These are phyloP conservation scores for Elsinoe batatas DNA, from an alignment of 2,329 filamentous ascomycete species.

Conservation along the genomic window DNA sequence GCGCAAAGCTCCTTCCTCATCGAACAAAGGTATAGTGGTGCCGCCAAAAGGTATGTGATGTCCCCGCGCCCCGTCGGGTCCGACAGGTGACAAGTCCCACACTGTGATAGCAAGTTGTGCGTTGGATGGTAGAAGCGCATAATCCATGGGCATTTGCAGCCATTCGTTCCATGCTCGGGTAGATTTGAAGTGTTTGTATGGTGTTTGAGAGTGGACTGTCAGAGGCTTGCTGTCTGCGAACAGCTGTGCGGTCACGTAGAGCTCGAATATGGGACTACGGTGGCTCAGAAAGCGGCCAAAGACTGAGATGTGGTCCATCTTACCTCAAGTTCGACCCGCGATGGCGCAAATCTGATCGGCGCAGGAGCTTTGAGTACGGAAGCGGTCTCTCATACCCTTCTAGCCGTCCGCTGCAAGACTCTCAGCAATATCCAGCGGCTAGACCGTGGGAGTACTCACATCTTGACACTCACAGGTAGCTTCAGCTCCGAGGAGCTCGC, in stretches of 20 bases:
- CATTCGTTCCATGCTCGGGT: slow-evolving; percentile 83
- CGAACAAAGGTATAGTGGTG: slow-evolving; percentile 86
- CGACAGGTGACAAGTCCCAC: slow-evolving; percentile 84
- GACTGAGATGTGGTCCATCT: slow-evolving; percentile 8
- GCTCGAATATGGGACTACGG: slow-evolving; percentile 65
- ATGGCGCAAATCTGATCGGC: slow-evolving; percentile 70
- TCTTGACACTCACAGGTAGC: slow-evolving; percentile 55
- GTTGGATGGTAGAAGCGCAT: slow-evolving; percentile 70
- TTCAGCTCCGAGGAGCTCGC: slow-evolving; percentile 78
- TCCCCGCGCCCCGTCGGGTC: slow-evolving; percentile 56
- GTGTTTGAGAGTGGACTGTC: slow-evolving; percentile 82
- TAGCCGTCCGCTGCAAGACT: slow-evolving; percentile 52
- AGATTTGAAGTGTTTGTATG: slow-evolving; percentile 81
- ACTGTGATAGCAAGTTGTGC: slow-evolving; percentile 83
- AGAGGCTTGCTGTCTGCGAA: slow-evolving; percentile 95
- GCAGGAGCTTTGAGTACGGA: slow-evolving; percentile 67
- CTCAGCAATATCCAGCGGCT: slow-evolving; percentile 14
- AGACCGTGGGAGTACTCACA: slow-evolving; percentile 39
- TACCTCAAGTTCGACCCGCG: slow-evolving; percentile 76
- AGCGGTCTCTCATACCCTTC: slow-evolving; percentile 70
- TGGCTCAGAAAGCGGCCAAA: no score
- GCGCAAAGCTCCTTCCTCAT: slow-evolving; percentile 79
- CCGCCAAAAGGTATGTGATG: slow-evolving; percentile 89
- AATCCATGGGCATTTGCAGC: slow-evolving; percentile 77
- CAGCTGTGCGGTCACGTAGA: slow-evolving; percentile 85